phyloP scores from a whole-genome alignment of 2,329 filamentous ascomycete genomes.

The Fusarium scirpi region DNA sequence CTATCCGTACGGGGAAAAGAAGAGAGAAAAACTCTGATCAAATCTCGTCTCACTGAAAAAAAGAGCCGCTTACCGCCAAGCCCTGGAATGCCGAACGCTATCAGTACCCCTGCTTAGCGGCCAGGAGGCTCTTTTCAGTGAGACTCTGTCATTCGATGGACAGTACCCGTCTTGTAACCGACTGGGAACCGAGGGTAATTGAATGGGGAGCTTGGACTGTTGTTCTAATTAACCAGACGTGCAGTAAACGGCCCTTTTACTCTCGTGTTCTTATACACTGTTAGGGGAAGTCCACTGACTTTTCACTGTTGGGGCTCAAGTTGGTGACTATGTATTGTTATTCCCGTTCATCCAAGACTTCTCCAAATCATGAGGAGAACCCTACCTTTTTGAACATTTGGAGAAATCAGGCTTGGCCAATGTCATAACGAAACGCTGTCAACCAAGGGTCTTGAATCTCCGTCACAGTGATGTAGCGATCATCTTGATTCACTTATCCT shows the following conservation, averaged over 20 bases:
- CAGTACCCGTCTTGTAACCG: conserved; percentile 34
- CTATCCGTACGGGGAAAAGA: too few relatives aligned
- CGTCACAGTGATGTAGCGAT: conserved; percentile 16
- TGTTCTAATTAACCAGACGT: conserved; percentile 25
- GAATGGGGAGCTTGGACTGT: conserved; percentile 3
- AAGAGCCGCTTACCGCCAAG: conserved; percentile 38
- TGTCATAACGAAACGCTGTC: conserved; percentile 20
- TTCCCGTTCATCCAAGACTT: conserved; percentile 23
- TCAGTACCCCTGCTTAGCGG: conserved; percentile 24
- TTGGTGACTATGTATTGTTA: background rate
- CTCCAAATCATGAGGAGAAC: conserved; percentile 45
- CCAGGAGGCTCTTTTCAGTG: conserved; percentile 18
- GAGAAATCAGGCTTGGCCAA: conserved; percentile 34
- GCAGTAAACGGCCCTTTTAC: conserved; percentile 20
- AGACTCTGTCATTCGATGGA: conserved; percentile 7
- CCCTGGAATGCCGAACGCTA: conserved; percentile 12
- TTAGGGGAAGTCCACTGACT: background rate
- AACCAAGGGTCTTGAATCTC: background rate
- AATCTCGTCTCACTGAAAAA: background rate
- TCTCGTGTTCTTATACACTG: conserved; percentile 10
- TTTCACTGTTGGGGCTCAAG: background rate
- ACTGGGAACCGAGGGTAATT: conserved; percentile 44
- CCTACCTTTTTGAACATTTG: conserved; percentile 27
- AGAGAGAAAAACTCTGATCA: background rate
- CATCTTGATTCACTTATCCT: background rate